Evolutionary conservation across 768 basidiomycete species (phyloP).

Genomic region (Tubosaeta brunneosetosa): DNA sequence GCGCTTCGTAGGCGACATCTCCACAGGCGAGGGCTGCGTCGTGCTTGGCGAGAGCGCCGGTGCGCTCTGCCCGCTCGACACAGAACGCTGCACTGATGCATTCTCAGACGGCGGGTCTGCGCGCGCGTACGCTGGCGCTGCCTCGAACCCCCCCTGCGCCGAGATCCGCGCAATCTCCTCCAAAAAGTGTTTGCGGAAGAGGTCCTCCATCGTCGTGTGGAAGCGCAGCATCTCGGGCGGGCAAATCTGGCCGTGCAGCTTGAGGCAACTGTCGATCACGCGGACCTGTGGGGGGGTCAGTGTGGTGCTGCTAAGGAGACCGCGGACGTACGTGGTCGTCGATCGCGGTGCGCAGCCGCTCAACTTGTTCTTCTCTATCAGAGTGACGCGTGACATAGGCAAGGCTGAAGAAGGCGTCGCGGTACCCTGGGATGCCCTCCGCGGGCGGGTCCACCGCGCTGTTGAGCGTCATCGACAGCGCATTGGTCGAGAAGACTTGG

Average conservation of each 20-base stretch:
- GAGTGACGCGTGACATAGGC: constrained; percentile 66
- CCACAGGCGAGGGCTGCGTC: constrained; percentile 35
- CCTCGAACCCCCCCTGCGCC: constrained; percentile 53
- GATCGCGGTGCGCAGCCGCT: constrained; percentile 67
- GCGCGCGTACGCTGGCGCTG: constrained; percentile 36
- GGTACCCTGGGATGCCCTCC: constrained; percentile 72
- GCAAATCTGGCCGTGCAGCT: constrained; percentile 77
- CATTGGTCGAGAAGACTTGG: constrained; percentile 71
- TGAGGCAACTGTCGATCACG: constrained; percentile 78
- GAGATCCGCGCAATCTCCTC: constrained; percentile 75
- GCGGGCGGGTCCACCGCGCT: constrained; percentile 77
- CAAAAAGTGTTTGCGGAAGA: constrained; percentile 79
- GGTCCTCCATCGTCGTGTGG: constrained; percentile 83
- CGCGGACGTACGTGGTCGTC: constrained; percentile 66
- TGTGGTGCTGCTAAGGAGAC: neutral
- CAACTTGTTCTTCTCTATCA: constrained; percentile 64
- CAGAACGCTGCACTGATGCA: constrained; percentile 42
- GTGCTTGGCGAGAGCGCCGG: constrained; percentile 53
- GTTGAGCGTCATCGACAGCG: constrained; percentile 83
- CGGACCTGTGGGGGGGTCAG: constrained; percentile 50
- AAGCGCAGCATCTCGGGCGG: constrained; percentile 87
- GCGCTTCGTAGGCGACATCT: constrained; percentile 40
- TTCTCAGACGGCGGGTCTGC: constrained; percentile 40
- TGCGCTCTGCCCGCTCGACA: constrained; percentile 37
- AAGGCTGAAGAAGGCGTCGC: constrained; percentile 68